Evolutionary conservation across 1,139 yeast species (phyloP).

Genomic region (Suhomyces wounanorum): DNA sequence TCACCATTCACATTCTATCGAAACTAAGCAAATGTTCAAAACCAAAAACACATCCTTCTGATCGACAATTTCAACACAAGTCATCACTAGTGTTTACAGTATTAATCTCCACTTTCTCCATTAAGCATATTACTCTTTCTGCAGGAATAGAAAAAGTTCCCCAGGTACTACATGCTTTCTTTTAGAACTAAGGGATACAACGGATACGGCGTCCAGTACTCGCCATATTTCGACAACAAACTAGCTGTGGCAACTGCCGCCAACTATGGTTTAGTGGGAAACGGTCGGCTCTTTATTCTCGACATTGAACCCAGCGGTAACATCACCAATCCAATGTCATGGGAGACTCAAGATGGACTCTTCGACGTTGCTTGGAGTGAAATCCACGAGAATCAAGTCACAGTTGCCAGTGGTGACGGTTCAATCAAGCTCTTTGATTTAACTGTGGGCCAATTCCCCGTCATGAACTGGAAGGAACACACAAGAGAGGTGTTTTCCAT

Average conservation of each 20-base stretch:
- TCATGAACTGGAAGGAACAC: conserved; percentile 79
- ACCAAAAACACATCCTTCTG: too few relatives aligned
- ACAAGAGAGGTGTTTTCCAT: conserved; percentile 83
- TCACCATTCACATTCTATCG: too few relatives aligned
- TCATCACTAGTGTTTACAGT: background rate
- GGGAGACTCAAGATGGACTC: conserved; percentile 92
- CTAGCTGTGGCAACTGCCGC: conserved; percentile 90
- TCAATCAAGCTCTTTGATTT: conserved; percentile 78
- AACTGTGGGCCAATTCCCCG: conserved; percentile 67
- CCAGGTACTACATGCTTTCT: conserved; percentile 55
- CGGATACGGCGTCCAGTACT: conserved; percentile 86
- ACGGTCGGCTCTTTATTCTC: conserved; percentile 75
- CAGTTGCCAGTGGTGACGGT: conserved; percentile 89
- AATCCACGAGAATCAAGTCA: conserved; percentile 80
- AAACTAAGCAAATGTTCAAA: too few relatives aligned
- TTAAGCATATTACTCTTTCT: background rate
- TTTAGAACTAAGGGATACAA: conserved; percentile 80
- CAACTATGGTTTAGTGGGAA: conserved; percentile 92
- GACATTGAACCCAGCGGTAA: conserved; percentile 68
- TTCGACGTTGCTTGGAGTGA: conserved; percentile 93
- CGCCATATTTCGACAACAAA: conserved; percentile 89
- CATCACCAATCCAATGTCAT: conserved; percentile 55
- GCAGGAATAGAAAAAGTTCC: background rate
- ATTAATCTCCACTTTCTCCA: background rate
- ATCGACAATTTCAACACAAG: too few relatives aligned